Percentiles rank a stretch among this genome's conserved stretches.
phyloP scores from a whole-genome alignment of 73 alveolate genomes.

The Paramecium primaurelia region DNA sequence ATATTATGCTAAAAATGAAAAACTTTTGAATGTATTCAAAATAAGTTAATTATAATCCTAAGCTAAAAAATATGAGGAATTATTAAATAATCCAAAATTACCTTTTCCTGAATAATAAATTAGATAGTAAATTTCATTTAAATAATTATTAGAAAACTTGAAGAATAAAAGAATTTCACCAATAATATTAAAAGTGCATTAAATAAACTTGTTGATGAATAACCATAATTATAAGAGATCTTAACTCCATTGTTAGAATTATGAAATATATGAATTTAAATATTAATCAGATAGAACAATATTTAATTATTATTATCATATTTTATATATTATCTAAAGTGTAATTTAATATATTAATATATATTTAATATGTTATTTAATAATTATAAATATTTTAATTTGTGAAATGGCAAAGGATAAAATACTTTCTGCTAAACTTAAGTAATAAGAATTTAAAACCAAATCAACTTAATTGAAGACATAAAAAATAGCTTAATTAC shows the following conservation, averaged over 20 bases:
- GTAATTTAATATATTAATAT: no score
- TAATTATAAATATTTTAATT: background rate
- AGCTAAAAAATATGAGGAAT: slow-evolving; percentile 60
- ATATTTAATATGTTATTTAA: no score
- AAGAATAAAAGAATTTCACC: slow-evolving; percentile 32
- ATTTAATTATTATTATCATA: background rate
- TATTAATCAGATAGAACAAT: background rate
- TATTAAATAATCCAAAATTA: slow-evolving; percentile 18
- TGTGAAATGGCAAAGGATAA: slow-evolving; percentile 32
- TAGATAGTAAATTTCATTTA: background rate
- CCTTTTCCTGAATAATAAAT: slow-evolving; percentile 44
- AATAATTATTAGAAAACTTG: slow-evolving; percentile 6
- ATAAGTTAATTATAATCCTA: slow-evolving; percentile 29
- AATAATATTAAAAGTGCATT: slow-evolving; percentile 67
- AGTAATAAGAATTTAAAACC: background rate
- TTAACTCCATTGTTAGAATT: slow-evolving; percentile 45
- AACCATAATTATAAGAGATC: slow-evolving; percentile 68
- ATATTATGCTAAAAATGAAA: background rate
- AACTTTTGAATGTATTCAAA: slow-evolving; percentile 33
- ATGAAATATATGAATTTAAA: background rate
- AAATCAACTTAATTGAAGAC: background rate
- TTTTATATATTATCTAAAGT: no score
- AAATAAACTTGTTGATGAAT: slow-evolving; percentile 64
- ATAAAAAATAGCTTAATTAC: slow-evolving; percentile 5
- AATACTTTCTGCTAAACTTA: slow-evolving; percentile 6